Evolutionary conservation across 129 eudicot genomes (phyloP), one percentile per base, ranked within the genome.

Genomic region (Erigeron canadensis): DNA sequence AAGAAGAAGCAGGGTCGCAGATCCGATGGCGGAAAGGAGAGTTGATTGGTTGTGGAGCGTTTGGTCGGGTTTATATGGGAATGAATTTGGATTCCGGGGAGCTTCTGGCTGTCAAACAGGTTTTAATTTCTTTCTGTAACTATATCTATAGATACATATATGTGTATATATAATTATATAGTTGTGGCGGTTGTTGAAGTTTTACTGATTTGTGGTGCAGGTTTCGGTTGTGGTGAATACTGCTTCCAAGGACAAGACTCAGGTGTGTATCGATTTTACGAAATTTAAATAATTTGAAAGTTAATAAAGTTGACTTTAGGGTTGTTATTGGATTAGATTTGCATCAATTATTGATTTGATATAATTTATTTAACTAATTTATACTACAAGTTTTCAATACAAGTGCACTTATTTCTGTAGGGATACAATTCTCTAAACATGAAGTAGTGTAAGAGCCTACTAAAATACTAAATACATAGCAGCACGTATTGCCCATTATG

Each of bases 41-140:
- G 58, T 65, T 94, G 78, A 94, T 94, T 54, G 99, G 99, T 4
- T 90, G 89, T 18, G 99, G 99, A 22, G 99, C 97, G 6, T 90
- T 94, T 75, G 99, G 99, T 5, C 76, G 95, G 85, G 99, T 94
- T 82, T 86, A 94, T 73, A 94, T 94, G 99, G 99, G 99, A 54
- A 90, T 94, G 99, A 90, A 94, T 73, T 84, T 94, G 6, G 99
- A 94, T 82, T 94, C 99, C 7, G 99, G 99, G 23, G 99, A 94
- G 79, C 80, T 94, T 10, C 84, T 90, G 69, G 99, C 99, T 58
- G 94, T 94, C 4, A 94, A 94, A 67, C 97, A 94, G 99, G 99
- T 68, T 23, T 18, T 44, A 62, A n/a, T 19, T 23, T n/a, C 44
- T 70, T 2, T 43, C 8, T 2, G 6, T 43, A 43, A 2, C 8